phyloP scores from a whole-genome alignment of 495 filamentous ascomycete species.

The Hyphodiscus hymeniophilus region DNA sequence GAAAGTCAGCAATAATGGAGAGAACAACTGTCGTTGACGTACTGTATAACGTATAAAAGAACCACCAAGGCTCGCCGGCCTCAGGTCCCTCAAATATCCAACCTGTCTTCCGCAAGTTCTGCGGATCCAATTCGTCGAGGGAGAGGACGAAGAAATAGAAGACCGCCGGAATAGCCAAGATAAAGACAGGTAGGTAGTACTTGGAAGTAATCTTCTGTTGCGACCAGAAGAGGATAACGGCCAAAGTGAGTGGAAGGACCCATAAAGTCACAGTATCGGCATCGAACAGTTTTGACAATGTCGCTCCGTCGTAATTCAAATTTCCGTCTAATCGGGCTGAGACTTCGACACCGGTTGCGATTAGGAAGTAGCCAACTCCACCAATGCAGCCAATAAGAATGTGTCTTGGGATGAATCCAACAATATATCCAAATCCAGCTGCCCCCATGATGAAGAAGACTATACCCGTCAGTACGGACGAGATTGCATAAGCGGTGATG shows the following conservation, averaged over 20 bases:
- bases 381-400: constrained; percentile 97
- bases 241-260: constrained; percentile 70
- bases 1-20: constrained; percentile 7
- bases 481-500: constrained; percentile 82
- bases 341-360: constrained; percentile 87
- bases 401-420: constrained; percentile 92
- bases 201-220: constrained; percentile 69
- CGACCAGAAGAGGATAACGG: constrained; percentile 64
- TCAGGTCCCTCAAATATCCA: constrained; percentile 89
- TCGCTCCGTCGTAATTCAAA: constrained; percentile 69
- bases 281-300: constrained; percentile 60
- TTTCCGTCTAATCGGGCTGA: constrained; percentile 82
- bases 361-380: constrained; percentile 92
- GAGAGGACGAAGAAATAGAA: constrained; percentile 77
- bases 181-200: constrained; percentile 79
- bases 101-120: constrained; percentile 55
- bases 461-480: constrained; percentile 80
- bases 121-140: constrained; percentile 53
- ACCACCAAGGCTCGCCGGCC: constrained; percentile 85
- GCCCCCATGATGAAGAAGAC: constrained; percentile 88
- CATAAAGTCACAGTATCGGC: constrained; percentile 72
- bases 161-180: constrained; percentile 65
- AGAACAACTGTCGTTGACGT: constrained; percentile 21
- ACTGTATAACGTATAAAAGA: constrained; percentile 94
- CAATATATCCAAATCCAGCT: constrained; percentile 78